A percentile compares a stretch with the other conserved stretches of the same genome.
phyloP scores from a whole-genome alignment of 257 asterid species.

The Jaltomata sinuosa region DNA sequence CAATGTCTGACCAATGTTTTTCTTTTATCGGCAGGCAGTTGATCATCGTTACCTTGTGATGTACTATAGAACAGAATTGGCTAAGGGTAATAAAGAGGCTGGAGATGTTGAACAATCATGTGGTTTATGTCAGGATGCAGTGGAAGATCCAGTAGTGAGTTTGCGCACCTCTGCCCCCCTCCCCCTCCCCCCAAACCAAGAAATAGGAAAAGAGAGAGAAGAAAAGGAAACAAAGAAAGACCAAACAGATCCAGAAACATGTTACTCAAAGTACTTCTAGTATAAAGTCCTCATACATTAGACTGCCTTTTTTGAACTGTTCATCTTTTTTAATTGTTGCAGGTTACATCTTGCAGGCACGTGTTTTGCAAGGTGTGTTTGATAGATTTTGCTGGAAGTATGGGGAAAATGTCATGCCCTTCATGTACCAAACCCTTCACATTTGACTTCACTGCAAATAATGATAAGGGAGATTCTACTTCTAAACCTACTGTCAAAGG shows the following conservation, averaged over 20 bases:
- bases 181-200: no score
- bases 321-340: background rate
- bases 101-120: constrained; percentile 33
- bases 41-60: constrained; percentile 81
- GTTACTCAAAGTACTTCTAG: no score
- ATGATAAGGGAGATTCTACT: constrained; percentile 28
- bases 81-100: constrained; percentile 32
- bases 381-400: constrained; percentile 46
- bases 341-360: constrained; percentile 74
- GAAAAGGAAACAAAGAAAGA: no score
- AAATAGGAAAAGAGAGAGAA: no score
- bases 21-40: constrained; percentile 52
- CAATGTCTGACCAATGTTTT: background rate
- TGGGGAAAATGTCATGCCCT: constrained; percentile 74
- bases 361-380: constrained; percentile 77
- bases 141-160: constrained; percentile 62
- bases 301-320: background rate
- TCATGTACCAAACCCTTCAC: constrained; percentile 64
- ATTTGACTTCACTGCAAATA: constrained; percentile 45
- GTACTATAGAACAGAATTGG: constrained; percentile 39
- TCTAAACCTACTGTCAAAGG: constrained; percentile 53
- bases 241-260: no score
- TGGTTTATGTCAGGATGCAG: constrained; percentile 53
- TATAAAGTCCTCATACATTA: no score
- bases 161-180: background rate